Evolutionary conservation across 1,284 basidiomycete genomes (phyloP).

Genomic region (Rhodotorula mucilaginosa): DNA sequence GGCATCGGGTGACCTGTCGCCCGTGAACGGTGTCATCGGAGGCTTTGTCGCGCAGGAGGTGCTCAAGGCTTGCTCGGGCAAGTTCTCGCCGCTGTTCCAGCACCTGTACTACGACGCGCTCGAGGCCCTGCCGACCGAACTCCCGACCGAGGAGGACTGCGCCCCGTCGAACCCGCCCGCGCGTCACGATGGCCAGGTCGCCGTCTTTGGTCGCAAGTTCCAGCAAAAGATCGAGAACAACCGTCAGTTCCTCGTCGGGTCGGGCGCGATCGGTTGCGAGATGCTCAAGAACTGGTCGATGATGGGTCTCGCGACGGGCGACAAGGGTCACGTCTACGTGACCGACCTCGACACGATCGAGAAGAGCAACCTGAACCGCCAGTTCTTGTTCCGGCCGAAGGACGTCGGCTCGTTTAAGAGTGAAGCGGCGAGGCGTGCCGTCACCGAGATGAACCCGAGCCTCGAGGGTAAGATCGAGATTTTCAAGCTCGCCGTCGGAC

Average conservation of each 20-base stretch:
- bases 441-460: constrained; percentile 94
- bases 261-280: constrained; percentile 98
- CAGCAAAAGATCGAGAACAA: constrained; percentile 89
- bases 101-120: constrained; percentile 97
- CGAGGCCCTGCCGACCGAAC: constrained; percentile 76
- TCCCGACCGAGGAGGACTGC: constrained; percentile 81
- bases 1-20: constrained; percentile 87
- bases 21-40: constrained; percentile 89
- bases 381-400: constrained; percentile 96
- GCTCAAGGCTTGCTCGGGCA: constrained; percentile 94
- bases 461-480: constrained; percentile 82
- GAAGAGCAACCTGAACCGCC: constrained; percentile 97
- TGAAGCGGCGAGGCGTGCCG: constrained; percentile 88
- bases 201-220: constrained; percentile 90
- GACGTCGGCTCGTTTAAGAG: constrained; percentile 98
- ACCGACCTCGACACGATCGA: constrained; percentile 99
- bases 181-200: constrained; percentile 93
- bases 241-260: constrained; percentile 94
- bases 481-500: constrained; percentile 92
- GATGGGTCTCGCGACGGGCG: constrained; percentile 89
- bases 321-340: constrained; percentile 81
- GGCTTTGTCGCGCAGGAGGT: constrained; percentile 98
- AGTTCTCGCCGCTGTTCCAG: constrained; percentile 97
- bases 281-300: constrained; percentile 99
- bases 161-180: constrained; percentile 65